These are phyloP conservation scores for Simplicillium aogashimaense DNA, from an alignment of 2,329 filamentous ascomycete species.

Conservation along the genomic window DNA sequence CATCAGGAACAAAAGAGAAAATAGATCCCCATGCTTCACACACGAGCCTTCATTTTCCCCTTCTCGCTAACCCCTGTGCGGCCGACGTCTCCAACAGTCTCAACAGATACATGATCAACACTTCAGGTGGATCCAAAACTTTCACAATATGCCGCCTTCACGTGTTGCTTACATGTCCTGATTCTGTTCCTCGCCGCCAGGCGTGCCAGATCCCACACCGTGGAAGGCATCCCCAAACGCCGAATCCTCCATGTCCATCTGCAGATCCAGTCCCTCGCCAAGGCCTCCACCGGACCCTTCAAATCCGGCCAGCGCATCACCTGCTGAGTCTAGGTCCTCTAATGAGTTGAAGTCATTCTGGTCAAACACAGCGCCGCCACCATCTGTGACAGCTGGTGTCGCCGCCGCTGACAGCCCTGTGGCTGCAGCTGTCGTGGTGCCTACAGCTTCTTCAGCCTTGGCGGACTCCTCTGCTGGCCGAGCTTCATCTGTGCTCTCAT, in stretches of 20 bases:
- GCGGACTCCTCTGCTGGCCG: slow-evolving; percentile 10
- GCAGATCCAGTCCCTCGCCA: slow-evolving; percentile 47
- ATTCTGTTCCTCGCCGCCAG: slow-evolving; percentile 19
- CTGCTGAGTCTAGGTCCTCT: slow-evolving; percentile 59
- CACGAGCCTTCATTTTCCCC: too few relatives aligned
- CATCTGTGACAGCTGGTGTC: slow-evolving; percentile 32
- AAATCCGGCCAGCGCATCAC: slow-evolving; percentile 60
- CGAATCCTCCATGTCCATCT: slow-evolving; percentile 65
- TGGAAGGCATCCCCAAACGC: slow-evolving; percentile 81
- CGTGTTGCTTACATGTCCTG: slow-evolving; percentile 20
- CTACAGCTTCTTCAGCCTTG: slow-evolving; percentile 11
- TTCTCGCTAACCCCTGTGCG: too few relatives aligned
- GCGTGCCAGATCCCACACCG: slow-evolving; percentile 37
- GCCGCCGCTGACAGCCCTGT: slow-evolving; percentile 32
- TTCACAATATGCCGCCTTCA: neutral
- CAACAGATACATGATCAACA: neutral
- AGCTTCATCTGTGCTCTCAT: slow-evolving; percentile 11
- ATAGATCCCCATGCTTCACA: too few relatives aligned
- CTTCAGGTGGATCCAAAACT: neutral
- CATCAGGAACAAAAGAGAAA: neutral
- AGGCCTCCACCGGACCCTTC: slow-evolving; percentile 36
- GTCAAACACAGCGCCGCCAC: slow-evolving; percentile 35
- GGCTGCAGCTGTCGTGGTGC: too few relatives aligned
- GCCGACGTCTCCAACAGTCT: neutral
- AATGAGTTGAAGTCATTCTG: slow-evolving; percentile 54